These are phyloP conservation scores for Xylaria multiplex DNA, from an alignment of 2,329 filamentous ascomycete genomes.

Conservation along the genomic window DNA sequence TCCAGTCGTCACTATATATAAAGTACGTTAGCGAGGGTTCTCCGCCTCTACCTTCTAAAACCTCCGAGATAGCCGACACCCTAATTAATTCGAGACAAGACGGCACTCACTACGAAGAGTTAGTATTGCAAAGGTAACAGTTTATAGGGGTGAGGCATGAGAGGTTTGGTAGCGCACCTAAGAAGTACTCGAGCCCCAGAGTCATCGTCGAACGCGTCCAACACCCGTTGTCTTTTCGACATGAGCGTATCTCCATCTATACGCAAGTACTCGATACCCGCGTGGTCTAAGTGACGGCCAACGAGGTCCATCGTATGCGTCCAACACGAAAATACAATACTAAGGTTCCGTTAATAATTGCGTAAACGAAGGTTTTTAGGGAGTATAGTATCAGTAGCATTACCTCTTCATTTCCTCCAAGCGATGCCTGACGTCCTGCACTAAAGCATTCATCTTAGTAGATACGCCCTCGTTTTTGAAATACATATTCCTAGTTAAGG, in stretches of 20 bases:
- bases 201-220: constrained; percentile 52
- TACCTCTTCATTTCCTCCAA: constrained; percentile 45
- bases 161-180: constrained; percentile 39
- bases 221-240: constrained; percentile 50
- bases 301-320: constrained; percentile 55
- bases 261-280: constrained; percentile 48
- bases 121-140: not conserved
- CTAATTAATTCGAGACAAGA: not conserved
- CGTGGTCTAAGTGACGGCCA: constrained; percentile 43
- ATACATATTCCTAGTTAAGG: constrained; percentile 40
- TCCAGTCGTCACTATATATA: constrained; percentile 56
- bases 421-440: constrained; percentile 47
- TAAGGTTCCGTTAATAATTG: constrained; percentile 40
- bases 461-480: constrained; percentile 47
- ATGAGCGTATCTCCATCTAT: constrained; percentile 58
- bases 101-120: constrained; percentile 15
- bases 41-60: not conserved
- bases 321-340: constrained; percentile 60
- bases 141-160: not conserved
- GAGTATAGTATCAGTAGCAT: not conserved
- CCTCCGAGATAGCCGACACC: not conserved
- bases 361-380: constrained; percentile 33
- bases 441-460: constrained; percentile 49
- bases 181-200: constrained; percentile 53
- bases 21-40: not conserved